Evolutionary conservation across 768 basidiomycete genomes (phyloP).

Genomic region (Amanita exitialis): DNA sequence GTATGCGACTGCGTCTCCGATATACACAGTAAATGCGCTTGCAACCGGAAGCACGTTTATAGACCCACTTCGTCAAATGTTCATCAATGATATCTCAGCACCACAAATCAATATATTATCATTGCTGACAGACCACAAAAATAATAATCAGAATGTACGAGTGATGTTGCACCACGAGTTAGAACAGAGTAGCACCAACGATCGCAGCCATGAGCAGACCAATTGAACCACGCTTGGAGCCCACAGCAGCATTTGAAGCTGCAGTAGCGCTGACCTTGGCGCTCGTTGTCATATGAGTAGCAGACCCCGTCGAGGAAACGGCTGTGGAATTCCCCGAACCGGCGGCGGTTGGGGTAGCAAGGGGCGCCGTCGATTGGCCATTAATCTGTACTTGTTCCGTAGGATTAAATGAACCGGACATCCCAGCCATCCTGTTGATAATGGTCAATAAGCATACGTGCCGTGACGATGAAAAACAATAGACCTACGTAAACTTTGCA

Average conservation of each 20-base stretch:
- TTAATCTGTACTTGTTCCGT: slow-evolving; percentile 46
- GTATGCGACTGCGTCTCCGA: no score
- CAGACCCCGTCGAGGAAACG: neutral
- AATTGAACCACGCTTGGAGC: slow-evolving; percentile 20
- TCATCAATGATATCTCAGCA: no score
- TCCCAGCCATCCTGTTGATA: slow-evolving; percentile 41
- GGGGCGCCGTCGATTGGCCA: slow-evolving; percentile 49
- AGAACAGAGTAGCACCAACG: slow-evolving; percentile 28
- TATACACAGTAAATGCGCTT: no score
- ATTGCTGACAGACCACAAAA: no score
- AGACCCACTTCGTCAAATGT: no score
- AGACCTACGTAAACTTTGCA: slow-evolving; percentile 60
- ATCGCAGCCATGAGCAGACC: slow-evolving; percentile 24
- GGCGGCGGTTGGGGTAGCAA: slow-evolving; percentile 24
- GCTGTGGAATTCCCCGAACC: neutral
- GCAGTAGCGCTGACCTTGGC: slow-evolving; percentile 18
- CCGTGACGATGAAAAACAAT: neutral
- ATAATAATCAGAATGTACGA: no score
- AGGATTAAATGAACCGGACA: slow-evolving; percentile 62
- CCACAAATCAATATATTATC: no score
- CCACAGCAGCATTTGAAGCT: slow-evolving; percentile 12
- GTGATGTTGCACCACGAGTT: slow-evolving; percentile 5
- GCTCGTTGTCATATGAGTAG: slow-evolving; percentile 8
- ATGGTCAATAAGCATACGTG: neutral
- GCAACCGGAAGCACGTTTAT: no score